Evolutionary conservation across 495 filamentous ascomycete genomes (phyloP), one percentile per base, ranked within the genome.

Genomic region (Aspergillus bertholletiae): DNA sequence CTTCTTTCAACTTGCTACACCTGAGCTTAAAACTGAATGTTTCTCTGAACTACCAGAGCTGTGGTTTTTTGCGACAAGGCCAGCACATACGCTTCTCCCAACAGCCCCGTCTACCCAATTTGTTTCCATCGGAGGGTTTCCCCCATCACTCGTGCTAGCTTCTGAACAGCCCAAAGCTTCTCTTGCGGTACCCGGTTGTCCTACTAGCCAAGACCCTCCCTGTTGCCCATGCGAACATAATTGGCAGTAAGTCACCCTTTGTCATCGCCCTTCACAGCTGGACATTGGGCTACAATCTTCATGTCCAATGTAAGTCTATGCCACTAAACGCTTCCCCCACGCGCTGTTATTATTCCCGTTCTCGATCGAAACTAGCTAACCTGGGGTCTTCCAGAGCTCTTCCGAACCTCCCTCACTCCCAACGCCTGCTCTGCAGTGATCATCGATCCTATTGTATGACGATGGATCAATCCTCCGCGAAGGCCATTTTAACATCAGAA

Each of bases 401-500:
- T 60, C 64, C 63, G 62, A 67, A 65, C 58, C 61, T 50, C 56
- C 45, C 55, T 53, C 60, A 57, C 58, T 62, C 60, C 62, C 60
- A 60, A 53, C 51, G 47, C 32, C 57, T 53, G 41, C 64, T 35
- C 35, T 39, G 30, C 54, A 40, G 39, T 48, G 60, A 60, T 44
- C 54, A 48, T 49, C 49, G 15, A 7, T 60, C 46, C 21, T 35
- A 59, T 46, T 49, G 46, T 53, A 55, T 61, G 61, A 72, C 57
- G 50, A 78, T 78, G 74, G 74, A 76, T 58, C 58, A 67, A 53
- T 61, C 72, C 35, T 54, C 56, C 50, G 54, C 61, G 56, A 70
- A 74, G 64, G 60, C 70, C 40, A 73, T 78, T 46, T 62, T 75
- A 27, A 75, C 74, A 27, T 70, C 73, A 24, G 72, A 76, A 22